Conservation (phyloP, 192 early-diverging fungal genomes). For the Diversispora eburnea region DNA sequence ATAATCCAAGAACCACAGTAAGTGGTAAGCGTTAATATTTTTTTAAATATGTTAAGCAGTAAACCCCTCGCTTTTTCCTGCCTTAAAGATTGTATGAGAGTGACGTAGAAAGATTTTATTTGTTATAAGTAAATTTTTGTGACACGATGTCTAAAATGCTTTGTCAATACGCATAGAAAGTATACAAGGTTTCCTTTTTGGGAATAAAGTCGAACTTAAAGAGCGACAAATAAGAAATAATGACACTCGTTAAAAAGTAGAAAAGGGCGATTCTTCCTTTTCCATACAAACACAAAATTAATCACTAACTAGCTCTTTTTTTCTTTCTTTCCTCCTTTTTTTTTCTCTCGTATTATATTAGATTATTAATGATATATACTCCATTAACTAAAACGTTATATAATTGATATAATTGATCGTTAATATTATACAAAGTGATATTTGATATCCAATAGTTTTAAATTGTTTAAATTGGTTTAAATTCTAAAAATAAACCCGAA, state of each 20-base stretch:
- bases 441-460: too few species aligned
- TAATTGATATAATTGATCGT: not conserved
- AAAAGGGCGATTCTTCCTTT: not conserved
- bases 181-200: too few species aligned
- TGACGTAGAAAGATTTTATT: conserved; percentile 2
- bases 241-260: not conserved
- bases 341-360: conserved; percentile 15
- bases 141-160: not conserved
- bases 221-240: not conserved
- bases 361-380: not conserved
- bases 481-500: too few species aligned
- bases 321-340: not conserved
- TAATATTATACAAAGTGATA: not conserved
- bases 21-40: conserved; percentile 7
- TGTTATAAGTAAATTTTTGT: not conserved
- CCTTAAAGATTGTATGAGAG: not conserved
- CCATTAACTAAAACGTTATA: not conserved
- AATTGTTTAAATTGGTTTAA: too few species aligned
- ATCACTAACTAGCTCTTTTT: not conserved
- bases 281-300: conserved; percentile 3
- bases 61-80: conserved; percentile 19
- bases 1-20: conserved; percentile 7
- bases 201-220: not conserved
- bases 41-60: not conserved
- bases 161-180: too few species aligned